Evolutionary conservation across 164 flowering plant species (phyloP).

Genomic region (Pachysandra terminalis): DNA sequence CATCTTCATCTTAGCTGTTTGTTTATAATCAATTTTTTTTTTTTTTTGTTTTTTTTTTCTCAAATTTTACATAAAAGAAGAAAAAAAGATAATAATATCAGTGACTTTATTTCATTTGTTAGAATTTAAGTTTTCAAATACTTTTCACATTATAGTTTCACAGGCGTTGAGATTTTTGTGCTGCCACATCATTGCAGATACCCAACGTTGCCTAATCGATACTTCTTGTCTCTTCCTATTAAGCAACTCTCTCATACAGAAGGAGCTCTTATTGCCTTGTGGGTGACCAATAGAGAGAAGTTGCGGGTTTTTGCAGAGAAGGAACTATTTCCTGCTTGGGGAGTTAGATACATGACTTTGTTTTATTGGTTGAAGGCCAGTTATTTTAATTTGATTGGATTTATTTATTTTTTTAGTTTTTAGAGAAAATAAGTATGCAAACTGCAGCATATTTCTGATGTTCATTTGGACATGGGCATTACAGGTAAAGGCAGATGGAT

Average conservation of each 20-base stretch:
- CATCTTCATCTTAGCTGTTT: no score
- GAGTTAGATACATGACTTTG: slow-evolving; percentile 48
- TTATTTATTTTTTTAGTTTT: not conserved
- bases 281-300: slow-evolving; percentile 96
- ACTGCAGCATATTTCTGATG: not conserved
- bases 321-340: slow-evolving; percentile 90
- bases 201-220: slow-evolving; percentile 79
- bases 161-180: slow-evolving; percentile 3
- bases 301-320: slow-evolving; percentile 68
- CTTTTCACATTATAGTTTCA: not conserved
- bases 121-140: not conserved
- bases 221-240: slow-evolving; percentile 78
- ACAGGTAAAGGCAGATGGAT: slow-evolving; percentile 82
- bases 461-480: not conserved
- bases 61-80: no score
- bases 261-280: slow-evolving; percentile 89
- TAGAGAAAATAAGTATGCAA: not conserved
- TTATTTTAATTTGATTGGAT: slow-evolving; percentile 4
- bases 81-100: no score
- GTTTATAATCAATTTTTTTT: no score
- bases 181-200: slow-evolving; percentile 51
- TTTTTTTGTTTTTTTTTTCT: no score
- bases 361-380: slow-evolving; percentile 85
- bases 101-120: not conserved
- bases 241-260: slow-evolving; percentile 64